Percentiles rank a stretch among this genome's conserved stretches.
phyloP scores from a whole-genome alignment of 768 basidiomycete genomes.

The Gymnopilus dilepis region DNA sequence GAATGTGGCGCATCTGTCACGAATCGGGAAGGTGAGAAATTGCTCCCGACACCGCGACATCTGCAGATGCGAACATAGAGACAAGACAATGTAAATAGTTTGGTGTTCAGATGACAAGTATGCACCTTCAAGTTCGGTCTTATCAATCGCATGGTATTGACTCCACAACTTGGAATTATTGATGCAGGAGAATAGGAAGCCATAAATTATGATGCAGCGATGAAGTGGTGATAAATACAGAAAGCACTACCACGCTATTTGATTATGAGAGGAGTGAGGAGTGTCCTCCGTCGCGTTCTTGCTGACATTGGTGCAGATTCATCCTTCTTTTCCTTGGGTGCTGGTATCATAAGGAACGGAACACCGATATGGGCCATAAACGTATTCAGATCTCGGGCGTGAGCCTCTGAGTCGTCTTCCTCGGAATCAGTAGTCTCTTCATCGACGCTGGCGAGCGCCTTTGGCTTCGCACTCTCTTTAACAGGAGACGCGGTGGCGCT shows the following conservation, averaged over 20 bases:
- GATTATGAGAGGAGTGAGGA: slow-evolving; percentile 39
- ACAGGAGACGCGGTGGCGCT: slow-evolving; percentile 34
- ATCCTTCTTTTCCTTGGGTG: slow-evolving; percentile 35
- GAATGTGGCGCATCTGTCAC: too few species aligned
- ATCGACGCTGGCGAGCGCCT: slow-evolving; percentile 26
- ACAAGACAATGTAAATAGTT: too few species aligned
- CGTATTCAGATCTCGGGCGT: slow-evolving; percentile 46
- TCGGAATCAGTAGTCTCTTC: slow-evolving; percentile 25
- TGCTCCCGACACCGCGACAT: too few species aligned
- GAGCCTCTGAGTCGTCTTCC: slow-evolving; percentile 29
- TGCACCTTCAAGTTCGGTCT: too few species aligned
- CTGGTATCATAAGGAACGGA: slow-evolving; percentile 47
- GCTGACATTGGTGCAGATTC: slow-evolving; percentile 27
- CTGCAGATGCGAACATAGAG: too few species aligned
- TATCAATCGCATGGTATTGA: too few species aligned
- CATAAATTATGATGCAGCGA: neutral
- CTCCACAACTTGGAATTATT: too few species aligned
- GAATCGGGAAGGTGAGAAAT: too few species aligned
- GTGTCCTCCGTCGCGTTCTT: slow-evolving; percentile 31
- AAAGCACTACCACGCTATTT: slow-evolving; percentile 15
- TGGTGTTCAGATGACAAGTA: too few species aligned
- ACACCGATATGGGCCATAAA: slow-evolving; percentile 55
- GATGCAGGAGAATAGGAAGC: neutral
- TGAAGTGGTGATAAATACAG: neutral
- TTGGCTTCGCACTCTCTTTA: slow-evolving; percentile 26